Evolutionary conservation across 2,329 filamentous ascomycete species (phyloP).

Genomic region (Aspergillus sp.): DNA sequence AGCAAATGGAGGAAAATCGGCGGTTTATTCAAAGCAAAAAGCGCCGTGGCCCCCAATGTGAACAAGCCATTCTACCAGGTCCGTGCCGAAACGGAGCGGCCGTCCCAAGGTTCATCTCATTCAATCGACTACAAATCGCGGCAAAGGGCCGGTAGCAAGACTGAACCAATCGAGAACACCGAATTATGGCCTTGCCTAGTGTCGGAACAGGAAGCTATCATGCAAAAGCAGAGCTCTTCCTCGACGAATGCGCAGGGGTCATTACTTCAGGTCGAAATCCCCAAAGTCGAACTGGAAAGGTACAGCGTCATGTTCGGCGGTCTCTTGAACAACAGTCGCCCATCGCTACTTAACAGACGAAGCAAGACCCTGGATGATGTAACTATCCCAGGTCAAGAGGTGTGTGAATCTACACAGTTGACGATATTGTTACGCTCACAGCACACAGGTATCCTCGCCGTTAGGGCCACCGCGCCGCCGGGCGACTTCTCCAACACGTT

Average conservation of each 20-base stretch:
- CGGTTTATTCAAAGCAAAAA: constrained; percentile 47
- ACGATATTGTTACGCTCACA: not conserved
- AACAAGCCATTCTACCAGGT: constrained; percentile 38
- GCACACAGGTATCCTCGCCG: constrained; percentile 6
- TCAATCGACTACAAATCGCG: constrained; percentile 25
- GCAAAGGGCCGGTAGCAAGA: constrained; percentile 1
- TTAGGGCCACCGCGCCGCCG: constrained; percentile 34
- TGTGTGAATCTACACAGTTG: constrained; percentile 26
- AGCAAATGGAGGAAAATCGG: constrained; percentile 55
- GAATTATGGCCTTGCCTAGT: constrained; percentile 31
- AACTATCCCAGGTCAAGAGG: constrained; percentile 55
- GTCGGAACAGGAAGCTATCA: constrained; percentile 24
- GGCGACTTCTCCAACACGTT: constrained; percentile 42
- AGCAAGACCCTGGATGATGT: constrained; percentile 53
- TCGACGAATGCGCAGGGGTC: constrained; percentile 27
- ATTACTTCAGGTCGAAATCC: constrained; percentile 77
- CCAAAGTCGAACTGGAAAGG: constrained; percentile 77
- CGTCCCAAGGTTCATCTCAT: constrained; percentile 27
- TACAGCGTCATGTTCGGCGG: constrained; percentile 94
- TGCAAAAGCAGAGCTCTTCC: constrained; percentile 19
- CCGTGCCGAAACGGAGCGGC: constrained; percentile 26
- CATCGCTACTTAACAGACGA: constrained; percentile 40
- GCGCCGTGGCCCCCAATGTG: constrained; percentile 26
- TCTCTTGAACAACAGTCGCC: constrained; percentile 60
- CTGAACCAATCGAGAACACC: constrained; percentile 16